A percentile compares a stretch with the other conserved stretches of the same genome.
These are phyloP conservation scores for Ceratocystis albifundus DNA, from an alignment of 2,329 filamentous ascomycete genomes.

Conservation along the genomic window DNA sequence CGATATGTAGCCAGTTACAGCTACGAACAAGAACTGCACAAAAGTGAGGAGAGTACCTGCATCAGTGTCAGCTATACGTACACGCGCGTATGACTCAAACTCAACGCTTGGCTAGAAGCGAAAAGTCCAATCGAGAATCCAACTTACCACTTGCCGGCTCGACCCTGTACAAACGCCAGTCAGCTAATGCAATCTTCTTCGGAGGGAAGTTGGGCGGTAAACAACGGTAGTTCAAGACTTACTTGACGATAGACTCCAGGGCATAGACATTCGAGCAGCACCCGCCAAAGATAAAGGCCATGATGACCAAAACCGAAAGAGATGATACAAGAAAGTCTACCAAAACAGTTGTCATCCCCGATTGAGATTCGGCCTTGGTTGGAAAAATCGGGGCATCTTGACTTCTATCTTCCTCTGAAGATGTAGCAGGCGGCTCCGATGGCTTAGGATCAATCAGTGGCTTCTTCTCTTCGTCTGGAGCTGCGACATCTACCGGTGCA, in stretches of 20 bases:
- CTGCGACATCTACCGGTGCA: background rate
- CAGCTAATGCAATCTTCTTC: background rate
- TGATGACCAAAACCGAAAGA: constrained; percentile 52
- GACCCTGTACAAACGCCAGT: constrained; percentile 41
- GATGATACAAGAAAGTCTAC: constrained; percentile 16
- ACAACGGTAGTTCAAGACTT: constrained; percentile 32
- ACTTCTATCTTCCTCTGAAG: background rate
- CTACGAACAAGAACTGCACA: constrained; percentile 76
- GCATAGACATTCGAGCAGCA: constrained; percentile 97
- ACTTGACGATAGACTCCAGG: constrained; percentile 90
- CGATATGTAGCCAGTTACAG: constrained; percentile 62
- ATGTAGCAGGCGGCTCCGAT: background rate
- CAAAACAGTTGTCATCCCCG: background rate
- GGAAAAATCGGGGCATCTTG: background rate
- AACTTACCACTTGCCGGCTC: constrained; percentile 67
- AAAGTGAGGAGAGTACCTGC: constrained; percentile 76
- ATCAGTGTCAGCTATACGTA: constrained; percentile 23
- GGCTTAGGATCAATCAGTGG: constrained; percentile 2
- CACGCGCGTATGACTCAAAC: background rate
- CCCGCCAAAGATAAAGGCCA: constrained; percentile 74
- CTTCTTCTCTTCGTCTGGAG: background rate
- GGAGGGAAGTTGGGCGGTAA: background rate
- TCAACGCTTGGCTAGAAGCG: background rate
- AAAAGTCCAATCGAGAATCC: background rate
- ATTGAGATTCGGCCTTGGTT: background rate